Percentiles rank a stretch among this genome's conserved stretches.
Conservation (phyloP, 2,329 filamentous ascomycete genomes). For the Zymoseptoria crescenta region DNA sequence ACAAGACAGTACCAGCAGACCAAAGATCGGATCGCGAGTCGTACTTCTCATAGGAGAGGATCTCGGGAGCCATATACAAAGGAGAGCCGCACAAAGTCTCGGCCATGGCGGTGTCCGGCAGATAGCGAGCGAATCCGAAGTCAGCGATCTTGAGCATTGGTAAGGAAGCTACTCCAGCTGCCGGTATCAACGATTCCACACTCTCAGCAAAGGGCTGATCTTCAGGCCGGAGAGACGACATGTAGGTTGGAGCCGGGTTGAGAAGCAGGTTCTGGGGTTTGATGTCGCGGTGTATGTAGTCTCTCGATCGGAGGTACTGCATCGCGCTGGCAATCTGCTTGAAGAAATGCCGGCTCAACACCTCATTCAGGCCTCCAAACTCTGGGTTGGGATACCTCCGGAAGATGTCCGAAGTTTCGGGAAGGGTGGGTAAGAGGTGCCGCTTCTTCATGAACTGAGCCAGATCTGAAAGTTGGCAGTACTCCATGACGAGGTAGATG, state of each 20-base stretch:
- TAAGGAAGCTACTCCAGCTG: conserved; percentile 71
- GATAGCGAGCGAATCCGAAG: conserved; percentile 92
- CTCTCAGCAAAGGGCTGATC: conserved; percentile 68
- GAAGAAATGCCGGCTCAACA: conserved; percentile 90
- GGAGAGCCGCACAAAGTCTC: conserved; percentile 96
- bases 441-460: conserved; percentile 95
- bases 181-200: conserved; percentile 71
- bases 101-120: conserved; percentile 83
- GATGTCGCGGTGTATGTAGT: conserved; percentile 92
- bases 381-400: conserved; percentile 81
- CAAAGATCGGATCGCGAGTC: conserved; percentile 94
- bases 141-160: conserved; percentile 97
- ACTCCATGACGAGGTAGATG: conserved; percentile 98
- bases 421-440: conserved; percentile 68
- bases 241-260: conserved; percentile 68
- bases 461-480: conserved; percentile 89
- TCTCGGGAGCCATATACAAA: conserved; percentile 97
- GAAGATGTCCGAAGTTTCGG: conserved; percentile 81
- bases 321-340: conserved; percentile 91
- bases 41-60: conserved; percentile 93
- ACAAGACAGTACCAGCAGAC: conserved; percentile 93
- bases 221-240: conserved; percentile 53
- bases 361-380: conserved; percentile 85
- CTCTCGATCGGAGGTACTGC: conserved; percentile 73
- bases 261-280: conserved; percentile 95